Base-by-base conservation (phyloP, 2,329 filamentous ascomycete genomes). In the Incumbomyces delicatus region DNA sequence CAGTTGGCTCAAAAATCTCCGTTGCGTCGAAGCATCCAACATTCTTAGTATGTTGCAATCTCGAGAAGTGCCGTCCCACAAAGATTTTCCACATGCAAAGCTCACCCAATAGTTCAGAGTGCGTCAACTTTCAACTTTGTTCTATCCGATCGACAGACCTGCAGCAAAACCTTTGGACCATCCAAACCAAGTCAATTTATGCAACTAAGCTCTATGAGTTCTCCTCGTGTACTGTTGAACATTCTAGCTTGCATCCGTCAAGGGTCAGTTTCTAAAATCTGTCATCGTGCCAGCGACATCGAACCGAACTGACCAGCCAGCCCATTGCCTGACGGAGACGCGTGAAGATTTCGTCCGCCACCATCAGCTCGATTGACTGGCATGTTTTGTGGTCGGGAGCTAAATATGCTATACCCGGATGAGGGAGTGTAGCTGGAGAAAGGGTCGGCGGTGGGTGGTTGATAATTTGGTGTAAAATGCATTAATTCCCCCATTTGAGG, bases 251-350 rank as follows among this genome's bases (percentile, higher is more conserved):
- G 36, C 36, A 16, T 39, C 6, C 36, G 17, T 17, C n/a, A 22
- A 13, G 18, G n/a, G 12, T 39, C 12, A 17, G 12, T 14, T 17
- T 22, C 14, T 4, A 17, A 6, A 16, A 22, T 42, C 16, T 12
- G 17, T 17, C 30, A 45, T 17, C 42, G 33, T 45, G 42, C 34
- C 42, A 45, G 42, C 42, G 42, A 45, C 33, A 45, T 29, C 34
- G 42, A 45, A 27, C 34, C 34, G 34, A 45, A 45, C 18, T 45
- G 42, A 32, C 33, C 27, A 6, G 42, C 20, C 12, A 45, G 22
- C 2, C 13, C 12, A 38, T 38, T 31, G 13, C 16, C 18, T 12
- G 42, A 31, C n/a, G 33, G 42, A 2, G 40, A 33, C 27, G 29
- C 32, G 20, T 45, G 42, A 27, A 17, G 12, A 10, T 31, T 12